A percentile compares a stretch with the other conserved stretches of the same genome.
phyloP scores from a whole-genome alignment of 306 rosid species.

The Acmispon strigosus region DNA sequence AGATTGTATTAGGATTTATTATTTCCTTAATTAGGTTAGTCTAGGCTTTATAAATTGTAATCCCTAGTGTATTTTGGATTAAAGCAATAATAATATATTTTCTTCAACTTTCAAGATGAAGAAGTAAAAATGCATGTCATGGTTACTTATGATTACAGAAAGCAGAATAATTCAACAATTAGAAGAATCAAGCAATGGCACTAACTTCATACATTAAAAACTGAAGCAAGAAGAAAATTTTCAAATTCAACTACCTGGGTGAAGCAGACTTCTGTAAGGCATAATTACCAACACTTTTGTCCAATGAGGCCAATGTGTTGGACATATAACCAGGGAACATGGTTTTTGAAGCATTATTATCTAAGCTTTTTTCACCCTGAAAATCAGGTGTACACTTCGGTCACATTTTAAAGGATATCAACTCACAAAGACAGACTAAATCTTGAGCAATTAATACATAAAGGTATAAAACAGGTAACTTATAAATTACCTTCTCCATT shows the following conservation, averaged over 20 bases:
- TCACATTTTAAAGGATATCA: constrained; percentile 1
- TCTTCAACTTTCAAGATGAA: too few species aligned
- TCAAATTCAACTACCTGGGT: constrained; percentile 55
- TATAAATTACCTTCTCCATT: constrained; percentile 57
- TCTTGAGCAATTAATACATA: constrained; percentile 3
- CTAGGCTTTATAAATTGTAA: too few species aligned
- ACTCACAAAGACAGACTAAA: not conserved
- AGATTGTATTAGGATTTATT: too few species aligned
- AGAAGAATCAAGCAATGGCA: not conserved
- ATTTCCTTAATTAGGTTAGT: too few species aligned
- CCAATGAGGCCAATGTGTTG: constrained; percentile 40
- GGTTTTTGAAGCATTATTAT: constrained; percentile 43
- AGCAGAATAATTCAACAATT: not conserved
- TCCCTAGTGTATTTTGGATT: too few species aligned
- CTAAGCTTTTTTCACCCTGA: constrained; percentile 56
- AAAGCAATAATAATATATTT: too few species aligned
- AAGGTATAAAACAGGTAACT: not conserved
- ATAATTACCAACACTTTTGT: constrained; percentile 51
- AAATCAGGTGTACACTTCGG: constrained; percentile 32
- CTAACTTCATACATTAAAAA: not conserved
- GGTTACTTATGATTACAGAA: not conserved
- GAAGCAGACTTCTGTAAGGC: constrained; percentile 39
- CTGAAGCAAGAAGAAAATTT: not conserved
- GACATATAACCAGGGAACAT: constrained; percentile 52
- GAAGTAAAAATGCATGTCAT: not conserved